Conservation (phyloP, 2,329 filamentous ascomycete species). For the Scopulariopsis brevicaulis region DNA sequence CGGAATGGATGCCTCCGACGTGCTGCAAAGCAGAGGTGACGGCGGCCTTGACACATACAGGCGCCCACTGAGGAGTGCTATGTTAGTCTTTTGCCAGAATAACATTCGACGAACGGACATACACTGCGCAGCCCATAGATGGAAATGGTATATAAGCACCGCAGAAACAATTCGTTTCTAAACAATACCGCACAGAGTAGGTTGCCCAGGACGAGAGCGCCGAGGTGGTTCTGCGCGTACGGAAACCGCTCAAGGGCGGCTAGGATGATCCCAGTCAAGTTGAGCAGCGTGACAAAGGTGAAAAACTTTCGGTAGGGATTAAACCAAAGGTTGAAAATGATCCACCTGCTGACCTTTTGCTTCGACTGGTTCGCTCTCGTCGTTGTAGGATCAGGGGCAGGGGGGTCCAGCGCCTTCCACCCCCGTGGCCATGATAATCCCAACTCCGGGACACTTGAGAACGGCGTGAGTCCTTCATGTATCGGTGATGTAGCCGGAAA, state of each 20-base stretch:
- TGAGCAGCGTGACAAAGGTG: constrained; percentile 21
- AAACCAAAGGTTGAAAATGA: constrained; percentile 24
- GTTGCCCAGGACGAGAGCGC: constrained; percentile 25
- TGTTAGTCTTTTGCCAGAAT: not conserved
- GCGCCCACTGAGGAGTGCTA: constrained; percentile 20
- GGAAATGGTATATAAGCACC: constrained; percentile 21
- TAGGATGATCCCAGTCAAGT: constrained; percentile 22
- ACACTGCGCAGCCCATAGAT: constrained; percentile 25
- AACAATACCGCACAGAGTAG: constrained; percentile 24
- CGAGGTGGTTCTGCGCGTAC: constrained; percentile 24
- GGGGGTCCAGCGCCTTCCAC: constrained; percentile 1
- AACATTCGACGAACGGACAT: constrained; percentile 6
- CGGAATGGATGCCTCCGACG: constrained; percentile 28
- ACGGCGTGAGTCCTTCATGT: constrained; percentile 18
- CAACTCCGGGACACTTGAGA: constrained; percentile 14
- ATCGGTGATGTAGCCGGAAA: constrained; percentile 16
- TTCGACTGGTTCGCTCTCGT: constrained; percentile 7
- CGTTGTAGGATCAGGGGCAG: constrained; percentile 4
- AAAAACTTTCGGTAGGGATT: constrained; percentile 28
- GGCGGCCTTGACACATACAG: constrained; percentile 19
- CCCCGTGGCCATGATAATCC: constrained; percentile 12
- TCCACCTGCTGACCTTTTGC: constrained; percentile 17
- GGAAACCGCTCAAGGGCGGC: constrained; percentile 18
- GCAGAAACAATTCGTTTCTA: constrained; percentile 25
- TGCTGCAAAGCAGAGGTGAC: constrained; percentile 25